Percentiles rank a stretch among this genome's conserved stretches.
phyloP scores from a whole-genome alignment of 768 basidiomycete genomes.

The Tulasnella sp. region DNA sequence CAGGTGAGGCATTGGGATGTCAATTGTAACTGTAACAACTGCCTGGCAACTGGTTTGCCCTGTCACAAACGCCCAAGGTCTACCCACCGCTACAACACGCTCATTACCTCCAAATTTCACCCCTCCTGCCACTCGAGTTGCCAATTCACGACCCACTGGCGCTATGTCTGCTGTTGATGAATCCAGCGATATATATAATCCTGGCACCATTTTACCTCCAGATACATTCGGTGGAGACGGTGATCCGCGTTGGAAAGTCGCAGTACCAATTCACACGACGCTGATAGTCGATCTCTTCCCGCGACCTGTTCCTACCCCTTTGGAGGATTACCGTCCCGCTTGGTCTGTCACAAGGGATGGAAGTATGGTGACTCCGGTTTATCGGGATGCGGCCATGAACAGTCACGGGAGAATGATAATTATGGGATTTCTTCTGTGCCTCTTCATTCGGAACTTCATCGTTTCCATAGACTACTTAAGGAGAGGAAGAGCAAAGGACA shows the following conservation, averaged over 20 bases:
- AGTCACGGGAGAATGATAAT: slow-evolving; percentile 36
- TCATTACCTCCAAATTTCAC: slow-evolving; percentile 5
- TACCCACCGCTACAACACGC: neutral
- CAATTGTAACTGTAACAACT: neutral
- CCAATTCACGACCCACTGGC: neutral
- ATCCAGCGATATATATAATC: neutral
- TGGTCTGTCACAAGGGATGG: slow-evolving; percentile 41
- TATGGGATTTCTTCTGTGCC: slow-evolving; percentile 35
- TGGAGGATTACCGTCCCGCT: slow-evolving; percentile 33
- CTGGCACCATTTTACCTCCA: neutral
- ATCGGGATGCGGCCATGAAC: slow-evolving; percentile 31
- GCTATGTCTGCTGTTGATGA: slow-evolving; percentile 5
- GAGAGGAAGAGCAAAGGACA: slow-evolving; percentile 43
- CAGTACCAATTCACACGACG: slow-evolving; percentile 3
- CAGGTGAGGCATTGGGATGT: slow-evolving; percentile 2
- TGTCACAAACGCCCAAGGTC: neutral
- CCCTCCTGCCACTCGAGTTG: neutral
- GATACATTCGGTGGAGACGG: slow-evolving; percentile 2
- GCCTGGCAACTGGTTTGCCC: slow-evolving; percentile 6
- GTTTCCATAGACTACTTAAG: slow-evolving; percentile 40
- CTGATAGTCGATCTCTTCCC: slow-evolving; percentile 2
- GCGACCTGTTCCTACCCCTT: slow-evolving; percentile 29
- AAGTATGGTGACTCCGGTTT: slow-evolving; percentile 41
- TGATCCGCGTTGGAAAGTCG: neutral
- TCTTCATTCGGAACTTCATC: slow-evolving; percentile 43